Percentiles rank a stretch among this genome's conserved stretches.
phyloP scores from a whole-genome alignment of 257 asterid genomes.

The Solanum ahanhuiri region DNA sequence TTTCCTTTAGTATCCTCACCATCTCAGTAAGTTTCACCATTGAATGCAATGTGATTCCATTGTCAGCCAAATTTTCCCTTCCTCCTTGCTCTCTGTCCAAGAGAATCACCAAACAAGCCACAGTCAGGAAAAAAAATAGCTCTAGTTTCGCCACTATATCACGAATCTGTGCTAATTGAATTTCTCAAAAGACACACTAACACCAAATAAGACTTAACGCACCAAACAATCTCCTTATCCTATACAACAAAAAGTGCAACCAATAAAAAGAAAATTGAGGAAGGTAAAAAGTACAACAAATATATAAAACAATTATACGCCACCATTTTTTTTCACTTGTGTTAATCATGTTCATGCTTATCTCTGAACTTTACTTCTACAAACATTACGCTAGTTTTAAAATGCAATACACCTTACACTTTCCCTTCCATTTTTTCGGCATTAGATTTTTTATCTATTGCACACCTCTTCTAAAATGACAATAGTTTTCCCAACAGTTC shows the following conservation, averaged over 20 bases:
- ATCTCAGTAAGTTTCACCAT: slow-evolving; percentile 84
- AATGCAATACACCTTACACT: not conserved
- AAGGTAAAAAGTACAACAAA: not conserved
- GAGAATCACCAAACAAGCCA: slow-evolving; percentile 2
- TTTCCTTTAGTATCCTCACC: slow-evolving; percentile 85
- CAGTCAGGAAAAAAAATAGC: not conserved
- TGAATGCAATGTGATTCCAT: slow-evolving; percentile 76
- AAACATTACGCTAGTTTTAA: not conserved
- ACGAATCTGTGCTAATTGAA: not conserved
- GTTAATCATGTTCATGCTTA: not conserved
- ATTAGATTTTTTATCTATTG: too few relatives aligned
- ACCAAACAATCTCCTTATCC: not conserved
- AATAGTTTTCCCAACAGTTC: too few relatives aligned
- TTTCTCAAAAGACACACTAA: not conserved
- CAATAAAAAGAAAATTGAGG: not conserved
- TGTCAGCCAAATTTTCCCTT: slow-evolving; percentile 80
- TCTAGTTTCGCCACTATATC: not conserved
- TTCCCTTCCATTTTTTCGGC: too few relatives aligned
- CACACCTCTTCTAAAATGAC: too few relatives aligned
- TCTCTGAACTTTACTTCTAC: not conserved
- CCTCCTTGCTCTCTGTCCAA: slow-evolving; percentile 92
- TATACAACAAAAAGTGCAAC: too few relatives aligned
- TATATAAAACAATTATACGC: not conserved
- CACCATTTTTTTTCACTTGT: not conserved
- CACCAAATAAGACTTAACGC: not conserved